phyloP scores from a whole-genome alignment of 257 asterid genomes.

The Solanum clarkiae region DNA sequence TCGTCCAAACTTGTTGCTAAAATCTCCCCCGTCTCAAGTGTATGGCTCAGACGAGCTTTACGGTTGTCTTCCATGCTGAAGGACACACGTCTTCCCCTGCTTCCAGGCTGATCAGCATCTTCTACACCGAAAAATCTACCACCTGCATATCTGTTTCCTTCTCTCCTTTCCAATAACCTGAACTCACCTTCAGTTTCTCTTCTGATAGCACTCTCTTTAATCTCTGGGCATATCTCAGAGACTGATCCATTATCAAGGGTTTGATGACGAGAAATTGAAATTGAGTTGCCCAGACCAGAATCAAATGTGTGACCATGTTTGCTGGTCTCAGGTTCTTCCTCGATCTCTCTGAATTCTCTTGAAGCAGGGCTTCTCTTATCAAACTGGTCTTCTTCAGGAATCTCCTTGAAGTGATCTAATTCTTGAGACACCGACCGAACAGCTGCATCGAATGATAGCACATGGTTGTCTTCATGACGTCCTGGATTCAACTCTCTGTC shows the following conservation, averaged over 20 bases:
- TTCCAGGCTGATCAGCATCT: conserved; percentile 70
- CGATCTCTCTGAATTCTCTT: conserved; percentile 44
- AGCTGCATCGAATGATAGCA: conserved; percentile 84
- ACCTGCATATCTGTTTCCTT: conserved; percentile 58
- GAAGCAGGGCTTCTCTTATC: conserved; percentile 10
- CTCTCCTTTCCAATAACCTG: conserved; percentile 82
- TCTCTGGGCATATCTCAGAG: conserved; percentile 36
- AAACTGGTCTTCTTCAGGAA: conserved; percentile 47
- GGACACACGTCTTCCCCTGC: conserved; percentile 74
- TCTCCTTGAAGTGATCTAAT: conserved; percentile 51
- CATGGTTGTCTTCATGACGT: conserved; percentile 29
- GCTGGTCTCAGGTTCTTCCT: conserved; percentile 45
- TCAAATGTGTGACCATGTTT: conserved; percentile 16
- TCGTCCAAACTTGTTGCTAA: conserved; percentile 52
- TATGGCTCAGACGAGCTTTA: conserved; percentile 32
- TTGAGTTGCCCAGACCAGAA: conserved; percentile 1
- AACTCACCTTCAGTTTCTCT: conserved; percentile 97
- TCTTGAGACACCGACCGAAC: conserved; percentile 84
- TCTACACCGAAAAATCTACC: conserved; percentile 86
- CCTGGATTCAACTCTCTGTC: conserved; percentile 44
- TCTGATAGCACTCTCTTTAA: conserved; percentile 87
- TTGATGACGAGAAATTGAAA: conserved; percentile 15
- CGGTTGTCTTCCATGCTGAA: conserved; percentile 66
- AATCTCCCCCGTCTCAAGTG: conserved; percentile 50
- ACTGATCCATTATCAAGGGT: conserved; percentile 31